Percentiles rank a stretch among this genome's conserved stretches.
phyloP scores from a whole-genome alignment of 176 grass and related monocot species.

The Ensete ventricosum region DNA sequence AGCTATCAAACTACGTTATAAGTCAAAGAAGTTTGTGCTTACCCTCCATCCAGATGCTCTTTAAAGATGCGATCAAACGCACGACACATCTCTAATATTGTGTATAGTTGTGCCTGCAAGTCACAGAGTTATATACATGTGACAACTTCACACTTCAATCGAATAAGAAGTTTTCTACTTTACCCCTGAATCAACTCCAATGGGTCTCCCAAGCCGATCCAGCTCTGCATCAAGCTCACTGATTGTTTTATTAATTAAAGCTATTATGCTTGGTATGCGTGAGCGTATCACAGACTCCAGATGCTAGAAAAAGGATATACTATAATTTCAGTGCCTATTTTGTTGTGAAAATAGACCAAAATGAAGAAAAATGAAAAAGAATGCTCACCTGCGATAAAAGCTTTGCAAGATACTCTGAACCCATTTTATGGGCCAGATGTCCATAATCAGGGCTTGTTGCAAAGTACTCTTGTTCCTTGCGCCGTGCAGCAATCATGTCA shows the following conservation, averaged over 20 bases:
- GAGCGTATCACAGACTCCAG: slow-evolving; percentile 80
- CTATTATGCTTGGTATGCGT: slow-evolving; percentile 91
- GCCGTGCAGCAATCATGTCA: slow-evolving; percentile 86
- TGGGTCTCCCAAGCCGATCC: slow-evolving; percentile 88
- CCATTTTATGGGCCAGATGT: slow-evolving; percentile 96
- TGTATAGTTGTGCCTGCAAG: slow-evolving; percentile 86
- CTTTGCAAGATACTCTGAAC: slow-evolving; percentile 93
- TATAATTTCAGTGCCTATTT: neutral
- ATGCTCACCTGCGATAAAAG: slow-evolving; percentile 69
- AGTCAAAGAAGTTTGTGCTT: slow-evolving; percentile 20
- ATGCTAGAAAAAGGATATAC: slow-evolving; percentile 41
- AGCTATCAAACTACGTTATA: neutral
- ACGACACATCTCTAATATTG: slow-evolving; percentile 98
- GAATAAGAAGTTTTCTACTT: slow-evolving; percentile 4
- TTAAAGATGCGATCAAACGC: slow-evolving; percentile 98
- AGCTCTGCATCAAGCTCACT: slow-evolving; percentile 96
- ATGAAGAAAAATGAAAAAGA: neutral
- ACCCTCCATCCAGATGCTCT: slow-evolving; percentile 99
- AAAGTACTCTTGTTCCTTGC: slow-evolving; percentile 90
- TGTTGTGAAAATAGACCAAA: neutral
- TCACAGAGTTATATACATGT: too few relatives aligned
- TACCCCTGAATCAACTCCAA: slow-evolving; percentile 92
- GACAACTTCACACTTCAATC: neutral
- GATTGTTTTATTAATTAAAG: slow-evolving; percentile 97
- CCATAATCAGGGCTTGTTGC: slow-evolving; percentile 92